Evolutionary conservation across 1,284 basidiomycete genomes (phyloP).

Genomic region (Psilocybe mexicana): DNA sequence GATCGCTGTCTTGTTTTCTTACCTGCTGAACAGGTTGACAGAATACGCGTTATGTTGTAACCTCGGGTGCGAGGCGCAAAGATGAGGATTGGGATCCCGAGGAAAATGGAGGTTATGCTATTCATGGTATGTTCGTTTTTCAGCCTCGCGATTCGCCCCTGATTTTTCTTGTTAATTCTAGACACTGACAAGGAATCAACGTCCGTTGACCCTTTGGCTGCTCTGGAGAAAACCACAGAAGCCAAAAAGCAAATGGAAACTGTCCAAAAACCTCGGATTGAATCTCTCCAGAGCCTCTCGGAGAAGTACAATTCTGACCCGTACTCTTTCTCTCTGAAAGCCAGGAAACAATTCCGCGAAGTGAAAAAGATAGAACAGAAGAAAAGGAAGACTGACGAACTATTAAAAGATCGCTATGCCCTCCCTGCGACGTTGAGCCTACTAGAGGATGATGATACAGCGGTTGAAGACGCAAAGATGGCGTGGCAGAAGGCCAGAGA

Average conservation of each 20-base stretch:
- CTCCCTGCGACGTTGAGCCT: conserved; percentile 65
- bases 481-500: conserved; percentile 57
- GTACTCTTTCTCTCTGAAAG: conserved; percentile 72
- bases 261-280: conserved; percentile 75
- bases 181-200: conserved; percentile 71
- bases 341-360: conserved; percentile 80
- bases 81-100: conserved; percentile 96
- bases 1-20: background rate
- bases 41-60: conserved; percentile 95
- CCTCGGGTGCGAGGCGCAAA: conserved; percentile 87
- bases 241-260: conserved; percentile 73
- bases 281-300: conserved; percentile 73
- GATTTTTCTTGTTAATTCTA: conserved; percentile 26
- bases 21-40: conserved; percentile 31
- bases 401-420: conserved; percentile 71
- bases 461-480: conserved; percentile 56
- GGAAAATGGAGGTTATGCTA: conserved; percentile 91
- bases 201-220: conserved; percentile 76
- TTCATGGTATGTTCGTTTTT: conserved; percentile 62
- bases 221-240: conserved; percentile 84
- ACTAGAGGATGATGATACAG: conserved; percentile 57
- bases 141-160: background rate
- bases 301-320: conserved; percentile 83
- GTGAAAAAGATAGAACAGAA: conserved; percentile 80
- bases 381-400: conserved; percentile 67